phyloP scores from a whole-genome alignment of 2,329 filamentous ascomycete genomes.

The Pyrenochaeta sp. region DNA sequence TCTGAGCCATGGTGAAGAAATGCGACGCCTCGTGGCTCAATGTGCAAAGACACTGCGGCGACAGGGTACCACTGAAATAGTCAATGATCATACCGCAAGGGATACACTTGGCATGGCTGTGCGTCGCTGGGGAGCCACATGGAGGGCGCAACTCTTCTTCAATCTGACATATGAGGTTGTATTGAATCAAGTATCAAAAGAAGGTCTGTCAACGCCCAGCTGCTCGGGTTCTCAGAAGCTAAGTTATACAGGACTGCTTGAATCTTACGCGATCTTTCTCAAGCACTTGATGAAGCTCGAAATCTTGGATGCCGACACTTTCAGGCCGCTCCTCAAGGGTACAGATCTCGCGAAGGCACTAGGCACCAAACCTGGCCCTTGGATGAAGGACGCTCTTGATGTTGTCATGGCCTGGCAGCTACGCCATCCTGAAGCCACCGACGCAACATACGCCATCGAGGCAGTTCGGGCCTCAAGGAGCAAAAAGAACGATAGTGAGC shows the following conservation, averaged over 20 bases:
- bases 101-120: slow-evolving; percentile 78
- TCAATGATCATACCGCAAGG: slow-evolving; percentile 55
- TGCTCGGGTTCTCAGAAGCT: not conserved
- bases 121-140: slow-evolving; percentile 73
- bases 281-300: slow-evolving; percentile 57
- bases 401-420: slow-evolving; percentile 89
- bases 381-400: slow-evolving; percentile 82
- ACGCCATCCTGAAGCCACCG: slow-evolving; percentile 72
- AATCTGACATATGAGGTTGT: slow-evolving; percentile 70
- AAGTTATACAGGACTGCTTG: slow-evolving; percentile 52
- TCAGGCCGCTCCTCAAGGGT: slow-evolving; percentile 71
- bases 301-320: slow-evolving; percentile 59
- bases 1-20: slow-evolving; percentile 67
- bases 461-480: slow-evolving; percentile 51
- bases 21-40: slow-evolving; percentile 66
- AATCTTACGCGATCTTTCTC: slow-evolving; percentile 63
- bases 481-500: slow-evolving; percentile 60
- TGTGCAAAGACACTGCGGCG: slow-evolving; percentile 58
- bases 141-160: slow-evolving; percentile 75
- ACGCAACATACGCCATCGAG: slow-evolving; percentile 58
- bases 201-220: slow-evolving; percentile 49
- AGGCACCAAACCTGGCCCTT: slow-evolving; percentile 73
- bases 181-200: slow-evolving; percentile 46
- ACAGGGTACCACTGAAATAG: slow-evolving; percentile 54
- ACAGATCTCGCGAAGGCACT: slow-evolving; percentile 74